Conservation (phyloP, 495 filamentous ascomycete genomes). For the Penicillium cosmopolitanum region DNA sequence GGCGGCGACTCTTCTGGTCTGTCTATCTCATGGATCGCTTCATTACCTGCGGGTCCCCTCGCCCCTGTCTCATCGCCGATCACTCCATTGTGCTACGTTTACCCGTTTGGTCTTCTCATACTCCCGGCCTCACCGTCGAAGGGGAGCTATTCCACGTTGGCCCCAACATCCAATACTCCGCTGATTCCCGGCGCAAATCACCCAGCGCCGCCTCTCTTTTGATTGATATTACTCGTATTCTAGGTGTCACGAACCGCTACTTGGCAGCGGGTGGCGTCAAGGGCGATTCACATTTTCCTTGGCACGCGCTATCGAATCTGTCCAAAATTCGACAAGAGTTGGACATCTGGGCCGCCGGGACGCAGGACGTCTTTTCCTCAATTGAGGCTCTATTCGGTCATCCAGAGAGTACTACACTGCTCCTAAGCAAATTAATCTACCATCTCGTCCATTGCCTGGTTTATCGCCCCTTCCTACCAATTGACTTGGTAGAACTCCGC, state of each 20-base stretch:
- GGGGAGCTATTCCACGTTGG: conserved; percentile 78
- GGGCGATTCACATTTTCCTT: conserved; percentile 85
- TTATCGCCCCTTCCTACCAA: conserved; percentile 82
- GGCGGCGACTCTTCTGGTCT: conserved; percentile 79
- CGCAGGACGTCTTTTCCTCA: conserved; percentile 76
- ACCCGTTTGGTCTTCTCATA: conserved; percentile 65
- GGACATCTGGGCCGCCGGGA: conserved; percentile 81
- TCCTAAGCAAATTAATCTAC: conserved; percentile 82
- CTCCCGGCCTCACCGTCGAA: conserved; percentile 60
- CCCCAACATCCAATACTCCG: conserved; percentile 68
- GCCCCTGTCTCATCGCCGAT: conserved; percentile 75
- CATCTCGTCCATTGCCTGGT: conserved; percentile 84
- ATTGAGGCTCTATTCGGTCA: conserved; percentile 75
- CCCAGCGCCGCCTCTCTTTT: conserved; percentile 74
- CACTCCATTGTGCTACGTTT: conserved; percentile 72
- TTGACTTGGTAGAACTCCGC: conserved; percentile 76
- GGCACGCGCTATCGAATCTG: conserved; percentile 81
- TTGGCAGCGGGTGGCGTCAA: conserved; percentile 83
- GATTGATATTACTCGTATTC: conserved; percentile 79
- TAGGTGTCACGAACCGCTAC: conserved; percentile 83
- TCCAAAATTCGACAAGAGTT: conserved; percentile 85
- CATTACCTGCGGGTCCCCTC: conserved; percentile 73
- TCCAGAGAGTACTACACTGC: conserved; percentile 73
- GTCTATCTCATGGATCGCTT: conserved; percentile 85
- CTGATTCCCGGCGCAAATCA: conserved; percentile 65